Base-by-base conservation (phyloP, 352 stramenopile genomes). In the Phytophthora parvispora region DNA sequence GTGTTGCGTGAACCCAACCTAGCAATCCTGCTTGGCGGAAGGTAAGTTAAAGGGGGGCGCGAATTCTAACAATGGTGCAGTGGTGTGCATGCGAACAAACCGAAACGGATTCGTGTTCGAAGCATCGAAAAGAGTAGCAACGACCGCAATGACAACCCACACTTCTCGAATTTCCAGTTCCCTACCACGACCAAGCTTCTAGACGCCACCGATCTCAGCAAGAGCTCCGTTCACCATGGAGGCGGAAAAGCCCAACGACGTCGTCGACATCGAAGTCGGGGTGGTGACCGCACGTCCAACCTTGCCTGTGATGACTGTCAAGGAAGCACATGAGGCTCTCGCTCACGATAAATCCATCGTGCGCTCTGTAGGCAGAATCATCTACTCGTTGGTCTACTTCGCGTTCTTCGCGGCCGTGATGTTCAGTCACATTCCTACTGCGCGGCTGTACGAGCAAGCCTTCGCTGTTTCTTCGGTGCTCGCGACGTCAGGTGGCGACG, bases 371-470 rank as follows among this genome's bases (percentile, higher is more conserved):
- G n/a, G 77, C 7, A 32, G 63, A n/a, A 83, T 90, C 36, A 55
- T 67, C 16, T 74, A 69, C 65, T 66, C 75, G 7, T 28, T 72
- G 0, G n/a, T 83, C n/a, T 82, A 77, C 72, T 81, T 88, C 34
- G 42, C 20, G 3, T 49, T 86, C n/a, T 86, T 86, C 40, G 64
- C 82, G 0, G 54, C 60, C 12, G 82, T 86, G 78, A 60, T 84
- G 24, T 86, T 83, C 43, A 61, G 65, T 20, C 77, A 86, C 52
- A 69, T 84, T 28, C 80, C 77, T 4, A 74, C 80, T 0, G 42
- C 61, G 5, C 27, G 34, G 0, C 60, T 86, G 29, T 84, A 77
- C 49, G 34, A 75, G 27, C 77, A 84, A 50, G 60, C 61, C 0
- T 71, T 69, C 27, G 74, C 80, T 0, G 59, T 88, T 0, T 71